phyloP scores from a whole-genome alignment of 2,329 filamentous ascomycete species.

The Hortaea werneckii region DNA sequence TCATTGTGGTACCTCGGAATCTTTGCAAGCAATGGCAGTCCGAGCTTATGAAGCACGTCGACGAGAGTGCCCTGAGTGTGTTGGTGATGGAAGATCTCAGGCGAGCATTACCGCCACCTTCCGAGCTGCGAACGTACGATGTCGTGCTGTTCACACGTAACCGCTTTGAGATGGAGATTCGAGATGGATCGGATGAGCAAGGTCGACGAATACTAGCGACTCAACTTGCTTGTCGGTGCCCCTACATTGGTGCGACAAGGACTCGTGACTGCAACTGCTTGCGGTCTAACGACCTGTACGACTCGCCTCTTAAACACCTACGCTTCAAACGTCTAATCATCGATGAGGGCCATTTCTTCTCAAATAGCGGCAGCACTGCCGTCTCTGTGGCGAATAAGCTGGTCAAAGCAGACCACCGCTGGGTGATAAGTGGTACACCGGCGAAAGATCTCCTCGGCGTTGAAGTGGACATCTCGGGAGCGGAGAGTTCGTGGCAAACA shows the following conservation, averaged over 20 bases:
- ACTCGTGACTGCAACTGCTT: conserved; percentile 37
- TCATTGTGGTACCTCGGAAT: conserved; percentile 76
- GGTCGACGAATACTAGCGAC: conserved; percentile 29
- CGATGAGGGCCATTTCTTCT: conserved; percentile 82
- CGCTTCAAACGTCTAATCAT: conserved; percentile 85
- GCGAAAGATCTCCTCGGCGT: conserved; percentile 73
- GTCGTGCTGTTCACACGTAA: conserved; percentile 67
- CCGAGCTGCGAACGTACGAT: conserved; percentile 57
- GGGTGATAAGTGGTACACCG: conserved; percentile 87
- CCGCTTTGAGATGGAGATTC: conserved; percentile 60
- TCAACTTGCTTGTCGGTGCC: conserved; percentile 25
- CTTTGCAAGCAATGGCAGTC: conserved; percentile 73
- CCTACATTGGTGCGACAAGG: conserved; percentile 36
- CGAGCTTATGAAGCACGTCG: conserved; percentile 70
- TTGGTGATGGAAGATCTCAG: conserved; percentile 49
- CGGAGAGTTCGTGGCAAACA: conserved; percentile 13
- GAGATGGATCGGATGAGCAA: conserved; percentile 37
- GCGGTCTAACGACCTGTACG: conserved; percentile 32
- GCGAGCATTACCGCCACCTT: conserved; percentile 45
- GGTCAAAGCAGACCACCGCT: conserved; percentile 56
- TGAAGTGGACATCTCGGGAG: conserved; percentile 46
- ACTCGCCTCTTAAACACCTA: conserved; percentile 56
- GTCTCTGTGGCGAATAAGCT: conserved; percentile 45
- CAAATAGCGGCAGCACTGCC: conserved; percentile 54
- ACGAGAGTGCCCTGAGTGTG: conserved; percentile 45